Base-by-base conservation (phyloP, 1,284 basidiomycete species). In the Malassezia yamatoensis region DNA sequence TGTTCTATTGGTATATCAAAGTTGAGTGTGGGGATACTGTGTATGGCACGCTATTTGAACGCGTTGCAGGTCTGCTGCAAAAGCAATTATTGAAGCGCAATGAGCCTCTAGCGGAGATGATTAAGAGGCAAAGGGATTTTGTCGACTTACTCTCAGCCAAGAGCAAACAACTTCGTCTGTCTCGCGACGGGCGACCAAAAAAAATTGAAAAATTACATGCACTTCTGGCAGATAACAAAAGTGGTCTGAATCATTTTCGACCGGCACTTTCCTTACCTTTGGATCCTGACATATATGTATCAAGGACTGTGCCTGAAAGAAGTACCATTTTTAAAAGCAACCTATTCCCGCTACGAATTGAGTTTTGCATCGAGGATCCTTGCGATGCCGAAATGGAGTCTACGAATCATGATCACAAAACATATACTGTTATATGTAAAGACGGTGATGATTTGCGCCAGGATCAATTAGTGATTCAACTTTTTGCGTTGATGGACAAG, bases 401-500 rank as follows among this genome's bases (percentile, higher is more conserved):
- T 10, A 21, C 35, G 2, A 29, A 29, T 29, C 24, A 29, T 29
- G 24, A 29, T 29, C 24, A 29, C 24, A 11, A n/a, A n/a, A 34
- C 54, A 16, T 98, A 88, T 75, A 87, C 90, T 0, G 81, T 96
- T 47, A 98, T 99, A 62, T 96, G 96, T 81, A 98, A 99, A 76
- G 91, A 96, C 64, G 94, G 94, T 6, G 94, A 99, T 73, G 94
- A 99, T 73, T 84, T 98, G 79, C 84, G 93, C 18, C 94, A 98
- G 75, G 93, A 96, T 73, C 93, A 96, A 75, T 82, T 96, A 33
- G 91, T 96, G 21, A 87, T 96, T 51, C 93, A 98, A 75, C 81
- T 98, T 9, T 93, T 98, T 76, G 94, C 90, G 4, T 82, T 98
- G 24, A 98, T 98, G 94, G 91, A 99, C 74, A 81, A 87, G 33